Base-by-base conservation (phyloP, 768 basidiomycete genomes). In the Mycena haematopus region DNA sequence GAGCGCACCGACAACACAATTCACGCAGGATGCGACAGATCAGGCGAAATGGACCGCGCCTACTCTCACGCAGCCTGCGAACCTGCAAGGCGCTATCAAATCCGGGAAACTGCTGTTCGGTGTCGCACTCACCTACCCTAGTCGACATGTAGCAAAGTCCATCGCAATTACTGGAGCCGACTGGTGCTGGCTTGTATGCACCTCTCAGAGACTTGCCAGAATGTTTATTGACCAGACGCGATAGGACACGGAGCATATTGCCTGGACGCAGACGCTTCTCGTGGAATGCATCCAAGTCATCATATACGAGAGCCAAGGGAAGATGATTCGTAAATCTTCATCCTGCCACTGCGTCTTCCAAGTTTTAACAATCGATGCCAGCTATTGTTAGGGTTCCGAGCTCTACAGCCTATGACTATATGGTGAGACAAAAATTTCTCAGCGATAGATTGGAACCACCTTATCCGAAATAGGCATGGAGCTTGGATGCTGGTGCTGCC, bases 281-380 rank as follows among this genome's bases (percentile, higher is more conserved):
- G 45, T 63, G 2, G 65, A 66, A 47, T 60, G 60, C 17, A 63
- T 66, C 17, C 65, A 66, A 36, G 27, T 66, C 10, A 66, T 66
- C 25, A 60, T 60, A 14, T 58, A 66, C 22, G 65, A 66, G n/a
- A 58, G 56, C 35, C 57, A 15, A 0, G 61, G 60, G 0, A 66
- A 47, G 58, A 66, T 63, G 61, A 9, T 31, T 31, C 29, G 4
- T 31, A 9, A 31, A 31, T 9, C 29, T 31, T 31, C 29, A 9
- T 31, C 29, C 6, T 31, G 29, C 9, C 29, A 9, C 29, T 9
- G 29, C 29, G 6, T 9, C 29, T 9, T 31, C 29, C 9, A 31
- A n/a, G 4, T 31, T 4, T 31, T 31, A 31, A 31, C 29, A 31
- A 31, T 31, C 29, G 9, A 31, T 31, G 29, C 46, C 63, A n/a